Conservation (phyloP, 768 basidiomycete species). For the Tylopilus sp. region DNA sequence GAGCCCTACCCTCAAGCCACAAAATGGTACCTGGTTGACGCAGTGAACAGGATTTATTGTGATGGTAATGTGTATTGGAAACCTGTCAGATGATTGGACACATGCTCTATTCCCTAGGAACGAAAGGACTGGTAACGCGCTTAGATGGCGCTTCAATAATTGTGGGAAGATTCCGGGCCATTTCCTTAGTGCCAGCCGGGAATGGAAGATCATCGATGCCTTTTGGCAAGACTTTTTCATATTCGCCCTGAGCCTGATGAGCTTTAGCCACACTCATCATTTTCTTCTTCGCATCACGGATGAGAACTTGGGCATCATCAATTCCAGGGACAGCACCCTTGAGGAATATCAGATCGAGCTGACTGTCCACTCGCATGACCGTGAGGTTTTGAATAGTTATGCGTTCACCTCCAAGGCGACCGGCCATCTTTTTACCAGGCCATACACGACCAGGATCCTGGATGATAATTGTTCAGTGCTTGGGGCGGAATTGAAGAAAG, state of each 20-base stretch:
- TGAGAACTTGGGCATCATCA: conserved; percentile 81
- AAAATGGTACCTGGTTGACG: not conserved
- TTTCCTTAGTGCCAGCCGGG: conserved; percentile 81
- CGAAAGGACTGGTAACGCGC: conserved; percentile 75
- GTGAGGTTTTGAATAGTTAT: conserved; percentile 85
- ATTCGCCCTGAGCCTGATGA: conserved; percentile 66
- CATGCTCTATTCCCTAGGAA: conserved; percentile 57
- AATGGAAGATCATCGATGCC: conserved; percentile 86
- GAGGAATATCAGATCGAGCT: conserved; percentile 85
- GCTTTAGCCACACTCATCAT: conserved; percentile 57
- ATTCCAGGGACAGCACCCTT: conserved; percentile 89
- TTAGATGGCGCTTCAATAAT: conserved; percentile 70
- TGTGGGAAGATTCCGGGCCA: conserved; percentile 63
- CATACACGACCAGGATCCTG: conserved; percentile 95
- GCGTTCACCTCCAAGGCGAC: conserved; percentile 81
- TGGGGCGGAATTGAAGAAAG: too few species aligned
- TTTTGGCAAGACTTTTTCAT: conserved; percentile 76
- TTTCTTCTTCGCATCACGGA: conserved; percentile 90
- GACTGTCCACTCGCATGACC: conserved; percentile 84
- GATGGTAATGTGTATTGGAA: conserved; percentile 1
- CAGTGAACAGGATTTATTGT: not conserved
- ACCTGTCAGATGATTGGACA: conserved; percentile 8
- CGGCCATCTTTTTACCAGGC: conserved; percentile 99
- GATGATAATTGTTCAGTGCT: too few species aligned
- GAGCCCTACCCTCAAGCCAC: not conserved